Evolutionary conservation across 305 asterid genomes (phyloP), one percentile per base, ranked within the genome.

Genomic region (Solanum hybrid): DNA sequence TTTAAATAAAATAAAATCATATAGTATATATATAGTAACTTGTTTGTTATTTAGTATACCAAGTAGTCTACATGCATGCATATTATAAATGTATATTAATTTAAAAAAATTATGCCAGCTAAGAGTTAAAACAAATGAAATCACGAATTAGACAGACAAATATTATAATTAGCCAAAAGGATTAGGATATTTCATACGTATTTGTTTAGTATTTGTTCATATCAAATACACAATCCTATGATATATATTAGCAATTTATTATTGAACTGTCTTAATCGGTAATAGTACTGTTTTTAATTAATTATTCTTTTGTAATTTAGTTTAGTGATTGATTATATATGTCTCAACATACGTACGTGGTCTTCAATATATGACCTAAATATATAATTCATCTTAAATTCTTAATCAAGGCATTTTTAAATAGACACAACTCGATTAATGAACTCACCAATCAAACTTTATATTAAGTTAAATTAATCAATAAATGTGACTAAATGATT

Each of bases 121-220:
- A 83, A 26, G 34, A 81, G 31, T 80, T 81, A 24, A 28, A 40
- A 81, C 36, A 28, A 81, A 81, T 33, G 39, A 35, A 86, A 36
- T 67, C 37, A 69, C 26, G 35, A 86, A 73, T 26, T 5, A 71
- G 39, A 71, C 67, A 14, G 11, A 71, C 36, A 39, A 28, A 73
- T 39, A 83, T 71, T 24, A 71, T 71, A 87, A 64, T 80, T 39
- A 87, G 82, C 8, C 64, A 87, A 87, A 81, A 73, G 89, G 89
- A 87, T 87, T 87, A 71, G 89, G 29, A 73, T 87, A 51, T 57
- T 67, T 83, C 64, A 28, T 42, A 64, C 74, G 13, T 64, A 28
- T 42, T 37, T 73, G 71, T 87, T 71, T 87, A 28, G n/a, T 28
- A 73, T 87, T 37, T 39, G 33, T 36, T 73, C 39, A 2, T 42